phyloP scores from a whole-genome alignment of 1,284 basidiomycete species.

The Exsudoporus floridanus region DNA sequence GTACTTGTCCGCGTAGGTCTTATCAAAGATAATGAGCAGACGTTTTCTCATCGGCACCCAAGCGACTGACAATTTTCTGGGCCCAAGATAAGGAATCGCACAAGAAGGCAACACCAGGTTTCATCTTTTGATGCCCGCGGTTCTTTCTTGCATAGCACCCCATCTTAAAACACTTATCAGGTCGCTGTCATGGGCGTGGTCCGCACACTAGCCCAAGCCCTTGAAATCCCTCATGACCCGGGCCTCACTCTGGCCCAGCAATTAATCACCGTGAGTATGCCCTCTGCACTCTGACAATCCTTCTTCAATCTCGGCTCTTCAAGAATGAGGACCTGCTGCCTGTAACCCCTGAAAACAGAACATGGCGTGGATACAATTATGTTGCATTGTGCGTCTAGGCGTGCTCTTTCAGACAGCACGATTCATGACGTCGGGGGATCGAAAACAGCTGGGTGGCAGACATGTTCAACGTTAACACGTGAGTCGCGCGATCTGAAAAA shows the following conservation, averaged over 20 bases:
- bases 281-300: conserved; percentile 27
- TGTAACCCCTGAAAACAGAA: conserved; percentile 55
- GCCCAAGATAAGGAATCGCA: conserved; percentile 10
- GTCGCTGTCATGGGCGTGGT: conserved; percentile 21
- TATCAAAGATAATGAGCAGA: conserved; percentile 1
- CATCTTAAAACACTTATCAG: conserved; percentile 1
- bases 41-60: not conserved
- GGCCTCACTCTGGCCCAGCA: conserved; percentile 50
- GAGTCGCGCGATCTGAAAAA: conserved; percentile 34
- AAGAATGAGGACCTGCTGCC: conserved; percentile 68
- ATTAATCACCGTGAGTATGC: conserved; percentile 52
- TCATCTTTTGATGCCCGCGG: not conserved
- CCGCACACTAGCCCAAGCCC: conserved; percentile 26
- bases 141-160: conserved; percentile 4
- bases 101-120: conserved; percentile 8
- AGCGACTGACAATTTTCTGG: not conserved
- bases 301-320: conserved; percentile 19
- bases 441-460: conserved; percentile 73
- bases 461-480: conserved; percentile 80
- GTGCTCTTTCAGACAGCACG: not conserved
- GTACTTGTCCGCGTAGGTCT: not conserved
- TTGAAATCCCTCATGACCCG: conserved; percentile 54
- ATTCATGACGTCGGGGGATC: not conserved
- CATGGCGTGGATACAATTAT: conserved; percentile 64
- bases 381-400: conserved; percentile 55